These are phyloP conservation scores for Emergomyces orientalis DNA, from an alignment of 2,329 filamentous ascomycete species.

Conservation along the genomic window DNA sequence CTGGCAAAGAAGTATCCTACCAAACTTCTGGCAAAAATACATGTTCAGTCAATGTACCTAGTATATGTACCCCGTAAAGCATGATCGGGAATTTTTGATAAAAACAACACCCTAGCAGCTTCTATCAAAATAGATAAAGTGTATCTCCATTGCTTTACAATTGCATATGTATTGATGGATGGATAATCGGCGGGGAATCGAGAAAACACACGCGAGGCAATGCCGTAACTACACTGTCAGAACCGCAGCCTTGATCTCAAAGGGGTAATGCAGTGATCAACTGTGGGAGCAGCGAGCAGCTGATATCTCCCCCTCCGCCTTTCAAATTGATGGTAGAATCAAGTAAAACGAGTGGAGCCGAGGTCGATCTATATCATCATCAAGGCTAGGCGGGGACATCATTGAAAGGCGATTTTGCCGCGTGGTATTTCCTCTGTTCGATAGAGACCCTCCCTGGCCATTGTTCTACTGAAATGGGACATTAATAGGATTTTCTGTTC, in stretches of 20 bases:
- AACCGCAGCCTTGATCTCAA: background rate
- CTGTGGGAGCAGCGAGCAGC: background rate
- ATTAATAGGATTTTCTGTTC: background rate
- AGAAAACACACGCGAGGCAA: no score
- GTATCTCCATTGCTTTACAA: background rate
- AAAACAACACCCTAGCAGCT: background rate
- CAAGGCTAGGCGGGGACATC: background rate
- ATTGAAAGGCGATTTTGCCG: background rate
- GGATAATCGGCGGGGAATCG: background rate
- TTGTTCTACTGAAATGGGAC: background rate
- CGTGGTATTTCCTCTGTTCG: background rate
- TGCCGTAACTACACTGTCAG: no score
- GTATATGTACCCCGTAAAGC: background rate
- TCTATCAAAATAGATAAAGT: background rate
- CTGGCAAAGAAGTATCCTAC: background rate
- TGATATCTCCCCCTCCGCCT: background rate
- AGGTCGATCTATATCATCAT: background rate
- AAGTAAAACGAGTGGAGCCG: background rate
- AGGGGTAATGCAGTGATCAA: background rate
- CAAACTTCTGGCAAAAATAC: background rate
- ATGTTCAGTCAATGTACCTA: no score
- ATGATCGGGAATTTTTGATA: background rate
- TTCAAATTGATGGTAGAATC: background rate
- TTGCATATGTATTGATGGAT: background rate
- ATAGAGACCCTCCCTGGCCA: background rate